A percentile compares a stretch with the other conserved stretches of the same genome.
These are phyloP conservation scores for Pestalotiopsis sp. DNA, from an alignment of 2,329 filamentous ascomycete genomes.

Conservation along the genomic window DNA sequence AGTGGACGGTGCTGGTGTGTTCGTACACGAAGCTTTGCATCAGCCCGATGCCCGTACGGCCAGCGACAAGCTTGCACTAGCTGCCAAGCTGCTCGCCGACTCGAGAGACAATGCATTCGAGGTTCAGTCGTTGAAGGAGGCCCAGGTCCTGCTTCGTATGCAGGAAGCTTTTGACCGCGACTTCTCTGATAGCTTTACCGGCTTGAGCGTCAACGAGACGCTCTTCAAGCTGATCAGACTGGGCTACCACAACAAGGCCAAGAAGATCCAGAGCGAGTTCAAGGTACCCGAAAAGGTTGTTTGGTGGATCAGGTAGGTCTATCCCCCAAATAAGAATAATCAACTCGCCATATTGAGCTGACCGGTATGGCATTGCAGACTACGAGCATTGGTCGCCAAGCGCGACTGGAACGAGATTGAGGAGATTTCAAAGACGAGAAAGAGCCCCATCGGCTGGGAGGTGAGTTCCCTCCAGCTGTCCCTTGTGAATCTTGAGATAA, in stretches of 20 bases:
- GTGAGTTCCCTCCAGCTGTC: conserved; percentile 46
- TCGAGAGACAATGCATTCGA: conserved; percentile 78
- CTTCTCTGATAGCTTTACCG: conserved; percentile 73
- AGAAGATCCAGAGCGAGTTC: conserved; percentile 88
- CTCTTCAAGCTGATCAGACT: conserved; percentile 83
- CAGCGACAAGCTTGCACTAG: conserved; percentile 84
- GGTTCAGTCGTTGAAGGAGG: conserved; percentile 75
- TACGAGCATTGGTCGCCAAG: conserved; percentile 85
- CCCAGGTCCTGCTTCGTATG: conserved; percentile 74
- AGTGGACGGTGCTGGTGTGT: conserved; percentile 82
- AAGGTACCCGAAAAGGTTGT: conserved; percentile 87
- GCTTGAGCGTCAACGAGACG: conserved; percentile 87
- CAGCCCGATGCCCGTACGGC: conserved; percentile 70
- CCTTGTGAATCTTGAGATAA: no score
- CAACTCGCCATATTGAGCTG: neutral
- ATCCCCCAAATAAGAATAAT: neutral
- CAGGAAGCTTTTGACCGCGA: conserved; percentile 89
- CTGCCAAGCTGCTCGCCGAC: conserved; percentile 79
- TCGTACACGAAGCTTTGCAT: conserved; percentile 78
- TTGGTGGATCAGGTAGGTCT: conserved; percentile 72
- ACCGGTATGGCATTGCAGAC: conserved; percentile 45
- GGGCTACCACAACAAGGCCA: conserved; percentile 80
- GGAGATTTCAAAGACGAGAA: conserved; percentile 75
- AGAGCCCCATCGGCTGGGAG: conserved; percentile 96
- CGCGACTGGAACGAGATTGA: conserved; percentile 92